A percentile compares a stretch with the other conserved stretches of the same genome.
Conservation (phyloP, 805 yeast genomes). For the Starmerella kuoi region DNA sequence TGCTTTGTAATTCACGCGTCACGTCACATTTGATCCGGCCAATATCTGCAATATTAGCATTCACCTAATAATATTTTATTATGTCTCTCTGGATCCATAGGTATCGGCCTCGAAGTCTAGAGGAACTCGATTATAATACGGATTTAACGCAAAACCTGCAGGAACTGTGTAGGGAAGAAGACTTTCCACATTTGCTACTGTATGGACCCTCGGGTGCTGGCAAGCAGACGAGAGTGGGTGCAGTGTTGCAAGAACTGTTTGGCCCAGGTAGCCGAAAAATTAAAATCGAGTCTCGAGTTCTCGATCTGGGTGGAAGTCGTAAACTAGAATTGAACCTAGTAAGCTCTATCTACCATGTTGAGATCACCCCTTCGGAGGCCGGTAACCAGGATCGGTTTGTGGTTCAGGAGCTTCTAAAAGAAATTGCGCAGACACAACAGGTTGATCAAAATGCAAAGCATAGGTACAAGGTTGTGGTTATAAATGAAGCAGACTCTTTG, state of each 20-base stretch:
- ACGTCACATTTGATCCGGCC: no score
- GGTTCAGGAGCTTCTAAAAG: constrained; percentile 85
- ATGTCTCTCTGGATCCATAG: constrained; percentile 87
- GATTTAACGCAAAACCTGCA: constrained; percentile 50
- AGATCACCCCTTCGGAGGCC: constrained; percentile 93
- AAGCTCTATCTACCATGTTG: constrained; percentile 83
- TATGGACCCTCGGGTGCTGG: constrained; percentile 98
- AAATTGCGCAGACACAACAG: constrained; percentile 89
- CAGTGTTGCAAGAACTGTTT: constrained; percentile 64
- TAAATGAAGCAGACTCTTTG: constrained; percentile 94
- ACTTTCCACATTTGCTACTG: constrained; percentile 81
- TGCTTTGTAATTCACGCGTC: constrained; percentile 4
- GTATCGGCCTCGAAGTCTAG: constrained; percentile 64
- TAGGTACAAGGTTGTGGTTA: constrained; percentile 62
- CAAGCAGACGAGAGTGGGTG: constrained; percentile 82
- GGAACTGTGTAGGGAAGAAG: constrained; percentile 58
- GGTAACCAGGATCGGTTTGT: constrained; percentile 92
- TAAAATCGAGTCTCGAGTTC: constrained; percentile 81
- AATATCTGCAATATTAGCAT: no score
- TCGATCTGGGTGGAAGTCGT: constrained; percentile 49
- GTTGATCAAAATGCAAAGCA: constrained; percentile 57
- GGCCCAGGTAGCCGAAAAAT: constrained; percentile 72
- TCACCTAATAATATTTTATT: not conserved
- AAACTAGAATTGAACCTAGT: constrained; percentile 86
- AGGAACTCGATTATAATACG: constrained; percentile 52